These are phyloP conservation scores for Solanum chmielewskii DNA, from an alignment of 257 asterid genomes.

Conservation along the genomic window DNA sequence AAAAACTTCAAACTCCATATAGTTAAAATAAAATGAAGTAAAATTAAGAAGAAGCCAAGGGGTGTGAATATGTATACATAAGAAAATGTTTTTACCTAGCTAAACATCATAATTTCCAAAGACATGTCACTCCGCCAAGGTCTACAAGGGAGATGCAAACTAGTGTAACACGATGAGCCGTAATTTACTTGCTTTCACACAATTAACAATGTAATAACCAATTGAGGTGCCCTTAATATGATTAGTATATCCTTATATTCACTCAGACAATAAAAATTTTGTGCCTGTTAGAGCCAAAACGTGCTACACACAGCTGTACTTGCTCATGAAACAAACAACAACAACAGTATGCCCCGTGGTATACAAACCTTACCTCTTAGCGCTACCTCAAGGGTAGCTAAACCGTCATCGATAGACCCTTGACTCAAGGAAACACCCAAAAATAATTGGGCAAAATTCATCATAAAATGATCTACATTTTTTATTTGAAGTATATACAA, in stretches of 20 bases:
- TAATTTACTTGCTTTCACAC: neutral
- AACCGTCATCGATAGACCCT: too few species aligned
- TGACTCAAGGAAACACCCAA: too few species aligned
- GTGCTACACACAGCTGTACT: neutral
- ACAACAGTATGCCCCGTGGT: neutral
- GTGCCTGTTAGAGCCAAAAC: neutral
- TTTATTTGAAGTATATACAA: neutral
- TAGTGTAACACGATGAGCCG: neutral
- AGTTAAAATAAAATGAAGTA: neutral
- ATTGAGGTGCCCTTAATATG: neutral
- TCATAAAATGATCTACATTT: neutral
- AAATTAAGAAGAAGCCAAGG: neutral
- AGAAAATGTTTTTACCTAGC: neutral
- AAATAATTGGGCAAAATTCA: neutral
- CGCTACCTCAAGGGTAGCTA: neutral
- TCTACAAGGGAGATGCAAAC: neutral
- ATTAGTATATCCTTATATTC: neutral
- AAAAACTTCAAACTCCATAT: neutral
- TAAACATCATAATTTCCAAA: neutral
- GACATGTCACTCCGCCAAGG: neutral
- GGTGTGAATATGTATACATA: neutral
- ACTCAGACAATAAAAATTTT: neutral
- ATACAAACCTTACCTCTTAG: neutral
- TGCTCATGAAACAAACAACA: too few species aligned
- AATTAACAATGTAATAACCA: neutral